A percentile compares a stretch with the other conserved stretches of the same genome.
phyloP scores from a whole-genome alignment of 176 grass and related monocot species.

The Poa pratensis region DNA sequence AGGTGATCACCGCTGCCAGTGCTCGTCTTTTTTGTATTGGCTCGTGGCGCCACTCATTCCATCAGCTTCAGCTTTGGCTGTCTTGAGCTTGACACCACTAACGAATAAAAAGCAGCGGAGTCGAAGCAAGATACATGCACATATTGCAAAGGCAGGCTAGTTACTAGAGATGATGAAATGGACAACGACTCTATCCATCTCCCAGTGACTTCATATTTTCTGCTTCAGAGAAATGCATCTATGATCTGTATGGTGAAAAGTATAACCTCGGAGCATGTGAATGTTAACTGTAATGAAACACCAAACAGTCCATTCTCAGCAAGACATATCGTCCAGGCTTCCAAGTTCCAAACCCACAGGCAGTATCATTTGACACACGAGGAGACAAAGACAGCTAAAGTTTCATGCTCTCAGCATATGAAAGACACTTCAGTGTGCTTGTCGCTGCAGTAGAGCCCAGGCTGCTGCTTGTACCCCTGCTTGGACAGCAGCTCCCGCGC shows the following conservation, averaged over 20 bases:
- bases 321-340: neutral
- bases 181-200: neutral
- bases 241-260: neutral
- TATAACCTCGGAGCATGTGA: neutral
- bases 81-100: too few species aligned
- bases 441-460: slow-evolving; percentile 88
- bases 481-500: slow-evolving; percentile 57
- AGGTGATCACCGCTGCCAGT: neutral
- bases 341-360: neutral
- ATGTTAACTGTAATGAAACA: neutral
- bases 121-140: too few species aligned
- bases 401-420: slow-evolving; percentile 57
- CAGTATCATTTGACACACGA: neutral
- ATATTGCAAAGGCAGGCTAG: too few species aligned
- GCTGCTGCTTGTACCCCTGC: slow-evolving; percentile 67
- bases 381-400: neutral
- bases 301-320: neutral
- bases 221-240: neutral
- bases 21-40: neutral
- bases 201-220: neutral
- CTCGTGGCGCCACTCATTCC: neutral
- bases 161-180: neutral
- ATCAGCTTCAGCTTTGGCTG: neutral
- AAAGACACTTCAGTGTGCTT: slow-evolving; percentile 56
- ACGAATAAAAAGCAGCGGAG: too few species aligned